phyloP scores from a whole-genome alignment of 1,139 yeast species.

The Yamadazyma membranifaciens region DNA sequence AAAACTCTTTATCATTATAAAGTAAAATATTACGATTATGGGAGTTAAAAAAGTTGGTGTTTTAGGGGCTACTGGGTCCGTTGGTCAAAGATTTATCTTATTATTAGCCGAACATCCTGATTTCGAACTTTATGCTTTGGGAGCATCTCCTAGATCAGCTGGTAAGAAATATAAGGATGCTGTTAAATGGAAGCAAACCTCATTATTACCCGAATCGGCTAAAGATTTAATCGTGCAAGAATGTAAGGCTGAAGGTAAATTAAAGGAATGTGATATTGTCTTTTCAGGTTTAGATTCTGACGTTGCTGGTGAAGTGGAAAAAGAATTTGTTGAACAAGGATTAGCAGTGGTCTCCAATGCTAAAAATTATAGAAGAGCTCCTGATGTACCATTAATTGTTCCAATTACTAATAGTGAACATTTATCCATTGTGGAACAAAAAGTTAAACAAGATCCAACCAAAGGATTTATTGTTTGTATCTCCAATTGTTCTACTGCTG shows the following conservation, averaged over 20 bases:
- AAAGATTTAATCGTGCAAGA: slow-evolving; percentile 65
- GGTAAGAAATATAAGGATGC: slow-evolving; percentile 86
- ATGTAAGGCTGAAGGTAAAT: slow-evolving; percentile 68
- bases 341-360: slow-evolving; percentile 89
- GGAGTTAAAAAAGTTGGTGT: slow-evolving; percentile 68
- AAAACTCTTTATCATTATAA: neutral
- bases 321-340: slow-evolving; percentile 78
- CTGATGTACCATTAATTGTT: slow-evolving; percentile 87
- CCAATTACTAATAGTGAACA: slow-evolving; percentile 98
- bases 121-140: slow-evolving; percentile 78
- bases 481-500: slow-evolving; percentile 98
- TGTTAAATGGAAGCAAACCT: slow-evolving; percentile 93
- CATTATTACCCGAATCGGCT: slow-evolving; percentile 69
- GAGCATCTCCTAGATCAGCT: slow-evolving; percentile 93
- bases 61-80: slow-evolving; percentile 96
- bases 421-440: slow-evolving; percentile 67
- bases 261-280: slow-evolving; percentile 88
- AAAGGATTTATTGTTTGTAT: slow-evolving; percentile 90
- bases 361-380: slow-evolving; percentile 87
- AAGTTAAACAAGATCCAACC: slow-evolving; percentile 43
- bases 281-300: slow-evolving; percentile 95
- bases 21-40: slow-evolving; percentile 2
- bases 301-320: slow-evolving; percentile 89
- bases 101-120: slow-evolving; percentile 86
- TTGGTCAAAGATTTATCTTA: slow-evolving; percentile 93